Evolutionary conservation across 1,284 basidiomycete species (phyloP), one percentile per base, ranked within the genome.

Genomic region (Pseudozyma sp.): DNA sequence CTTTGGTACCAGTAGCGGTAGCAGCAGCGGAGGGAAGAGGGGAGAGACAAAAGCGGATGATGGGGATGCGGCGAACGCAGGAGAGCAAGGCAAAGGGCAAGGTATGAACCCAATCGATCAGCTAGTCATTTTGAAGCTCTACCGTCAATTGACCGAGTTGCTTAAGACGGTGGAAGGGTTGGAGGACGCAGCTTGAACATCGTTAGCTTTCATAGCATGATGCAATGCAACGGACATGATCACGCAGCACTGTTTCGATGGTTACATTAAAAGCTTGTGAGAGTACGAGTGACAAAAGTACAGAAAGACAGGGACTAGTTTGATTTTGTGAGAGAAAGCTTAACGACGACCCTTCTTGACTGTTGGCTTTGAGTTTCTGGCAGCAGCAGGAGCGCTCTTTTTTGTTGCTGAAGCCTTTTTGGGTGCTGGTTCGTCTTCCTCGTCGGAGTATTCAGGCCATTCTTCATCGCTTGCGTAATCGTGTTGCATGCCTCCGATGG

Each of bases 61-160:
- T 11, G 13, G 25, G 34, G 50, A 16, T 10, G 49, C 13, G n/a
- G 36, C 5, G 10, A 18, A 50, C 16, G 47, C 38, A 42, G 49
- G 39, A 47, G 45, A 42, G 25, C 25, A 52, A 21, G 56, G 34
- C 21, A 34, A 50, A 39, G 52, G 34, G 11, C 39, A 51, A 5
- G 53, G 42, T 0, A 69, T 84, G 55, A 81, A 83, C 43, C 82
- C 81, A 2, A 75, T 84, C 40, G 83, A 84, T 57, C 81, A 82
- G 47, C 53, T 84, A 12, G 82, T 84, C 1, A 82, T 84, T 16
- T 43, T 70, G 5, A 84, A 84, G 52, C 49, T 84, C 19, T 79
- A 84, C 49, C 38, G 51, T 5, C 83, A 84, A 55, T 52, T 84
- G 7, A 71, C 74, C 18, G 83, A 84, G 54, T 54, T 83, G 5